A percentile compares a stretch with the other conserved stretches of the same genome.
These are phyloP conservation scores for Penicillium frequentans DNA, from an alignment of 2,329 filamentous ascomycete species.

Conservation along the genomic window DNA sequence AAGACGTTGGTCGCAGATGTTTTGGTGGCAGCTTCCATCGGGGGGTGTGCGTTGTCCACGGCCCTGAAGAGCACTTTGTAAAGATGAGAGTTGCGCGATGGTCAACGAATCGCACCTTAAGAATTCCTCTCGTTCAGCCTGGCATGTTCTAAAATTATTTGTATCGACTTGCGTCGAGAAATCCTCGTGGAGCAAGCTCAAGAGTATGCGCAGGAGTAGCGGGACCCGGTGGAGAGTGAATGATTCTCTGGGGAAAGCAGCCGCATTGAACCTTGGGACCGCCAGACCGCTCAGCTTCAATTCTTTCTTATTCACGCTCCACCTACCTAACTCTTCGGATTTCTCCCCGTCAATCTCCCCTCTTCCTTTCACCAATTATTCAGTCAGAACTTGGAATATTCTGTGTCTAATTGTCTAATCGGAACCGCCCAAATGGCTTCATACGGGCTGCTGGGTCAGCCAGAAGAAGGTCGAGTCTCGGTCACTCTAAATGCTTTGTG, in stretches of 20 bases:
- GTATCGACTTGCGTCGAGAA: slow-evolving; percentile 5
- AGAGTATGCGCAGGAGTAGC: background rate
- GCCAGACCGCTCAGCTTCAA: slow-evolving; percentile 24
- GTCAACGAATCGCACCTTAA: background rate
- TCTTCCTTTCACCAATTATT: background rate
- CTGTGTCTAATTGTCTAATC: background rate
- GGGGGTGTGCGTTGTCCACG: slow-evolving; percentile 13
- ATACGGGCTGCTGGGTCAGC: slow-evolving; percentile 70
- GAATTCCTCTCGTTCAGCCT: slow-evolving; percentile 5
- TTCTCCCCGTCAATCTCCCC: background rate
- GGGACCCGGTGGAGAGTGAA: slow-evolving; percentile 3
- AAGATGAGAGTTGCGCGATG: slow-evolving; percentile 2
- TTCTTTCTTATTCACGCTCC: slow-evolving; percentile 17
- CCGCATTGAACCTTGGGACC: slow-evolving; percentile 4
- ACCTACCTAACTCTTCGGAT: slow-evolving; percentile 12
- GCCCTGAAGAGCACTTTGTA: background rate
- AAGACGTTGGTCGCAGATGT: slow-evolving; percentile 13
- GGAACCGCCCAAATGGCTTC: slow-evolving; percentile 46
- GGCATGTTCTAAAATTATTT: slow-evolving; percentile 11
- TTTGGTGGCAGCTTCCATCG: slow-evolving; percentile 27
- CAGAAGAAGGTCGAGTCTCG: slow-evolving; percentile 51
- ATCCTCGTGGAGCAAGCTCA: background rate
- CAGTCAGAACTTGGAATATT: background rate
- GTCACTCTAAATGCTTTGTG: slow-evolving; percentile 5
- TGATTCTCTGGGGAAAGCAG: slow-evolving; percentile 12